Percentiles rank a stretch among this genome's conserved stretches.
These are phyloP conservation scores for Sequoia sempervirens DNA, from an alignment of 75 land plant species.

Conservation along the genomic window DNA sequence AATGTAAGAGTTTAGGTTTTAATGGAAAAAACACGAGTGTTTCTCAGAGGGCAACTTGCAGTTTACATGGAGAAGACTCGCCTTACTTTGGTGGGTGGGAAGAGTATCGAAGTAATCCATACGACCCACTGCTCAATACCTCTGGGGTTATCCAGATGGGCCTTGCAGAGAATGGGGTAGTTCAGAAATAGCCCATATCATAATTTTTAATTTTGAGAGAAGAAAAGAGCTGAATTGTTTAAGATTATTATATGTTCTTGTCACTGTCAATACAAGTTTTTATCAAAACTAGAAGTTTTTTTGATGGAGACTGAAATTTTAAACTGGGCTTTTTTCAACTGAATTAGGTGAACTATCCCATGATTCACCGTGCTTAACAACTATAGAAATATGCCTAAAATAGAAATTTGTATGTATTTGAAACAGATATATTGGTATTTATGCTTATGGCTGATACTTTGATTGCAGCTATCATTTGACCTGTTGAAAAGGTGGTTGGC, in stretches of 20 bases:
- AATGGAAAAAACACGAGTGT: neutral
- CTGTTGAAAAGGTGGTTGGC: constrained; percentile 48
- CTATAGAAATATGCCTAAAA: too few relatives aligned
- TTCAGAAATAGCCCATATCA: neutral
- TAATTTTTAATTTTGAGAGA: neutral
- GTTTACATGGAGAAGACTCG: constrained; percentile 6
- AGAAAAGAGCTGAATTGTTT: too few relatives aligned
- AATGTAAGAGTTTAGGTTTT: neutral
- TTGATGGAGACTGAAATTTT: neutral
- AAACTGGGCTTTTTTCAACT: neutral
- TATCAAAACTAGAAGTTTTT: neutral
- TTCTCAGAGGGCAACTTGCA: neutral
- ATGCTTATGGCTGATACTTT: too few relatives aligned
- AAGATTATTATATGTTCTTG: neutral
- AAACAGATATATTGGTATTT: too few relatives aligned
- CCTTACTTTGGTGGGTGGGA: constrained; percentile 27
- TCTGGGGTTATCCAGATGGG: constrained; percentile 40
- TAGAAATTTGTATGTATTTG: neutral
- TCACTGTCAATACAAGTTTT: neutral
- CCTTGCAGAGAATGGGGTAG: constrained; percentile 35
- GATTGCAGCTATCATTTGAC: constrained; percentile 34
- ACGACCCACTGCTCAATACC: constrained; percentile 26
- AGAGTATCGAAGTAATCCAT: constrained; percentile 20
- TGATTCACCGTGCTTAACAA: too few relatives aligned
- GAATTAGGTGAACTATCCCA: neutral